Evolutionary conservation across 78 protist genomes (phyloP).

Genomic region (Blattamonas nauphoetae): DNA sequence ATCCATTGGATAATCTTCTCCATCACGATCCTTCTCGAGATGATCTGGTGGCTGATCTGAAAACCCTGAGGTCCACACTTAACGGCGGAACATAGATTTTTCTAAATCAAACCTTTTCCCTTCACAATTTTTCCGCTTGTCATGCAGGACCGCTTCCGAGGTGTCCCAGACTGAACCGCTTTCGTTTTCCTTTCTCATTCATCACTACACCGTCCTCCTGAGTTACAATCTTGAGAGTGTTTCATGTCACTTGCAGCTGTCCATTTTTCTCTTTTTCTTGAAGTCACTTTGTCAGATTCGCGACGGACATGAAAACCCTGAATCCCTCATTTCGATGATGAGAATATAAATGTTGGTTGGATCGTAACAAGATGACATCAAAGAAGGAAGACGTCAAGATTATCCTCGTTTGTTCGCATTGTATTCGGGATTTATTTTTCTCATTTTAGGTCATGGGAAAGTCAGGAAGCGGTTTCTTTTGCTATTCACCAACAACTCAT

Average conservation of each 20-base stretch:
- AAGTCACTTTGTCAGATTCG: too few species aligned
- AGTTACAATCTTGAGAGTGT: too few species aligned
- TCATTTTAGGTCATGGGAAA: background rate
- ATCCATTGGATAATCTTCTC: too few species aligned
- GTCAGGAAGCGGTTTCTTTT: background rate
- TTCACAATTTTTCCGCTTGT: background rate
- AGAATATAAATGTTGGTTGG: background rate
- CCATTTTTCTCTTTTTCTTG: too few species aligned
- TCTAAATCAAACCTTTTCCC: background rate
- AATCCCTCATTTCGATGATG: background rate
- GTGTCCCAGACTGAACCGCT: too few species aligned
- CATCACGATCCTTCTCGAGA: too few species aligned
- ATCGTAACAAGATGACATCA: background rate
- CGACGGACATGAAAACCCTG: background rate
- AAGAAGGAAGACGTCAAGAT: conserved; percentile 2
- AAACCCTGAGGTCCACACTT: background rate
- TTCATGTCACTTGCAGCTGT: too few species aligned
- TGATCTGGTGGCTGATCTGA: too few species aligned
- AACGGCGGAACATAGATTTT: background rate
- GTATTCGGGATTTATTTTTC: background rate
- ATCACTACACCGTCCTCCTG: too few species aligned
- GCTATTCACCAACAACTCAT: background rate
- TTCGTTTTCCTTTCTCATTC: too few species aligned
- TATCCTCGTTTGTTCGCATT: background rate
- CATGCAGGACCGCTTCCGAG: too few species aligned